phyloP scores from a whole-genome alignment of 495 filamentous ascomycete species.

The Filosporella fistucella region DNA sequence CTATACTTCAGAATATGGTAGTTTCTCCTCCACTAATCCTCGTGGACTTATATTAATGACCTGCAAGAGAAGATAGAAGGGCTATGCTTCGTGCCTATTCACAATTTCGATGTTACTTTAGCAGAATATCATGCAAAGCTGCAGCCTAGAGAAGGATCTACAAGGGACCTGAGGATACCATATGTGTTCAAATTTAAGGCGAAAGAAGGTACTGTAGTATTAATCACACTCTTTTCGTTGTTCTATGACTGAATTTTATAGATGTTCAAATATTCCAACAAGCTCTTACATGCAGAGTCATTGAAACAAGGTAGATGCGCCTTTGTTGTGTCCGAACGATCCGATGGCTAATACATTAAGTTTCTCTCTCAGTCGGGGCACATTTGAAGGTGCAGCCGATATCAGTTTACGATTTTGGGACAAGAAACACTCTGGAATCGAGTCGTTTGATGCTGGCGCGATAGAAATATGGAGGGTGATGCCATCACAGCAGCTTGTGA shows the following conservation, averaged over 20 bases:
- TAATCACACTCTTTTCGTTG: background rate
- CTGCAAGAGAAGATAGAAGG: background rate
- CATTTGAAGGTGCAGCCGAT: background rate
- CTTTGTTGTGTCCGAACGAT: background rate
- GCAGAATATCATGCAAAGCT: background rate
- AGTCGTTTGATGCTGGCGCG: background rate
- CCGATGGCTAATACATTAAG: background rate
- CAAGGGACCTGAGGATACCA: too few species aligned
- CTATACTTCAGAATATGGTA: background rate
- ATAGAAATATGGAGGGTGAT: conserved; percentile 4
- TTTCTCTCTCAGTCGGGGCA: background rate
- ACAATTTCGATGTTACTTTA: background rate
- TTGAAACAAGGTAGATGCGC: background rate
- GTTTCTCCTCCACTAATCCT: background rate
- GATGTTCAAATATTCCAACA: background rate
- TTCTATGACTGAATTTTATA: background rate
- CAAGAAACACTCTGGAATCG: too few species aligned
- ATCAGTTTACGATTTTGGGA: background rate
- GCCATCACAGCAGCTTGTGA: background rate
- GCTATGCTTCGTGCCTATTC: background rate
- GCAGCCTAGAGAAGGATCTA: too few species aligned
- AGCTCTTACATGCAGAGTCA: background rate
- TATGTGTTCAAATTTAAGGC: background rate
- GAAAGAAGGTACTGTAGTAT: background rate
- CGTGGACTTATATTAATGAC: background rate